Base-by-base conservation (phyloP, 495 filamentous ascomycete species). In the Penicillium antarcticum region DNA sequence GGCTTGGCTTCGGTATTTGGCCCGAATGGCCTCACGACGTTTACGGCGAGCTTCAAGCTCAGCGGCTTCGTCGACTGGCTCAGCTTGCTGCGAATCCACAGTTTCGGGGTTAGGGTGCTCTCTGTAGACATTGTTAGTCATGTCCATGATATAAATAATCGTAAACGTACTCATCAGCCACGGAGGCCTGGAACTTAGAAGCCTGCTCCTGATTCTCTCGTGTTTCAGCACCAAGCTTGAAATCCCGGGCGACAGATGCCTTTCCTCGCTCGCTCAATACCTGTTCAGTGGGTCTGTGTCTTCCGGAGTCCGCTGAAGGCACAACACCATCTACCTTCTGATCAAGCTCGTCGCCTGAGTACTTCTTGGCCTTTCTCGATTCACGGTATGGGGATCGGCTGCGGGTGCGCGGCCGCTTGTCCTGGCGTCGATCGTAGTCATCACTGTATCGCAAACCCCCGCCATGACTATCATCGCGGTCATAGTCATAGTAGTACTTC, bases 41-140 rank as follows among this genome's bases (percentile, higher is more conserved):
- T 86, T 91, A 10, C 90, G 86, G 44, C 92, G 87, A 62, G 92
- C 87, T 66, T 95, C 89, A 56, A 95, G 84, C 57, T 91, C 77
- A 45, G 85, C 80, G 47, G 84, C 87, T 75, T 95, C 87, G 61
- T 95, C 86, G 52, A 89, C 59, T 18, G 79, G 73, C 57, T 81
- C 77, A 43, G 57, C 50, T 42, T 67, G 63, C 31, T 72, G 61
- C 33, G 57, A 43, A 21, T 71, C 70, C 21, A 37, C 55, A 18
- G 16, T 39, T 12, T 63, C 61, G 36, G 53, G 31, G 21, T 45
- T 50, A 37, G 34, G 41, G 33, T 57, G 45, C 13, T 49, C 35
- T 29, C 58, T 67, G 32, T 19, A 41, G 23, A 10, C 35, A 11
- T 14, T n/a, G 21, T 67, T 35, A 63, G 54, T 33, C 19, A 41